Evolutionary conservation across 331 rosid genomes (phyloP).

Genomic region (Pyrus hybrid): DNA sequence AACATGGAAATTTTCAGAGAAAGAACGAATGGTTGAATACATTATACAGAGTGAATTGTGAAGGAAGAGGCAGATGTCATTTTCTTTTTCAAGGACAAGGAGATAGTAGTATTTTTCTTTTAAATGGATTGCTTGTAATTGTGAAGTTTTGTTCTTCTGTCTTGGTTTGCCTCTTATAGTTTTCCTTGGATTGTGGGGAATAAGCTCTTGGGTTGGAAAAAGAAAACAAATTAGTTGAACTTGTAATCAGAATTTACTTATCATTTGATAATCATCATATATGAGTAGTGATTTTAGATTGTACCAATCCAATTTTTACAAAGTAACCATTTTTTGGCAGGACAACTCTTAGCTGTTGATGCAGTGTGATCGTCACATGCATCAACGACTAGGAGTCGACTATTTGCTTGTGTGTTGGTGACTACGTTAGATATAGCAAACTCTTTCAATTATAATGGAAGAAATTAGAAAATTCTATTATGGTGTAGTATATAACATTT

Average conservation of each 20-base stretch:
- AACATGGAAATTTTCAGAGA: slow-evolving; percentile 17
- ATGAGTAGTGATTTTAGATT: slow-evolving; percentile 9
- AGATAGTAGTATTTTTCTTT: slow-evolving; percentile 34
- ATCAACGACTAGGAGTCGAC: not conserved
- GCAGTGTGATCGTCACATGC: too few species aligned
- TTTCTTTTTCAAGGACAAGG: slow-evolving; percentile 30
- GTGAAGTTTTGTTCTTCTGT: slow-evolving; percentile 41
- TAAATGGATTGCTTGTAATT: slow-evolving; percentile 38
- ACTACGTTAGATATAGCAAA: not conserved
- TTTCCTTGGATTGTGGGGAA: slow-evolving; percentile 32
- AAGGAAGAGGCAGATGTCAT: slow-evolving; percentile 30
- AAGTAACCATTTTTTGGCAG: too few species aligned
- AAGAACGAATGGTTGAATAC: slow-evolving; percentile 3
- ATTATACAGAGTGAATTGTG: slow-evolving; percentile 25
- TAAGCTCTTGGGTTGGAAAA: slow-evolving; percentile 21
- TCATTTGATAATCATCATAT: slow-evolving; percentile 12
- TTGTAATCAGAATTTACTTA: slow-evolving; percentile 27
- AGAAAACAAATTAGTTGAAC: slow-evolving; percentile 15
- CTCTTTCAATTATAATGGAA: too few species aligned
- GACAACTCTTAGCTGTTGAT: too few species aligned
- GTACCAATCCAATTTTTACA: not conserved
- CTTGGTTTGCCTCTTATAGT: slow-evolving; percentile 23
- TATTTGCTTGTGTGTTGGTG: too few species aligned
- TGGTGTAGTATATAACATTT: too few species aligned
- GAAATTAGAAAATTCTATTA: not conserved